Evolutionary conservation across 1,139 yeast genomes (phyloP).

Genomic region (Suhomyces maxii): DNA sequence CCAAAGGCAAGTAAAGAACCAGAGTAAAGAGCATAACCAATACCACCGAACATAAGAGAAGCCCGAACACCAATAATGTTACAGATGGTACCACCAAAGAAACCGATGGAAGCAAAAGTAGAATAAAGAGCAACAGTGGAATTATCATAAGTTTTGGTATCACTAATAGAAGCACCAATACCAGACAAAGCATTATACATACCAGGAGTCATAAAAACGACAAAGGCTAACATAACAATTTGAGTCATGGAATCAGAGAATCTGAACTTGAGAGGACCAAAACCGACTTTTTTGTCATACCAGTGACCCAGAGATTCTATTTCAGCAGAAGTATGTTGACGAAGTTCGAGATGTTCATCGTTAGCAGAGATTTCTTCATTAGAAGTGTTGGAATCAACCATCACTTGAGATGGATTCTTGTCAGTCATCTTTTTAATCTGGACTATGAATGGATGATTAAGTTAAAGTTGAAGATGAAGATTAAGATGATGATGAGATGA

Average conservation of each 20-base stretch:
- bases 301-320: slow-evolving; percentile 37
- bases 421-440: not conserved
- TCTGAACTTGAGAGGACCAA: slow-evolving; percentile 23
- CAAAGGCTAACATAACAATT: slow-evolving; percentile 49
- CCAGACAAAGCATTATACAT: slow-evolving; percentile 60
- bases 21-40: slow-evolving; percentile 57
- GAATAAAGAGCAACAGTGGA: slow-evolving; percentile 57
- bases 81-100: slow-evolving; percentile 60
- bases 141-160: slow-evolving; percentile 46
- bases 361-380: slow-evolving; percentile 6
- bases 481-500: not conserved
- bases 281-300: slow-evolving; percentile 35
- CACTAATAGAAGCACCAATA: slow-evolving; percentile 50
- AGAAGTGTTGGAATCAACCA: slow-evolving; percentile 11
- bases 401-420: slow-evolving; percentile 7
- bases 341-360: slow-evolving; percentile 26
- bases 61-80: slow-evolving; percentile 52
- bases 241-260: slow-evolving; percentile 49
- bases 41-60: slow-evolving; percentile 53
- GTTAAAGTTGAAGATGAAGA: not conserved
- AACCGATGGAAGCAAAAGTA: slow-evolving; percentile 58
- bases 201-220: slow-evolving; percentile 56
- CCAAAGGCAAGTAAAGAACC: slow-evolving; percentile 51
- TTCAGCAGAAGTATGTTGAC: slow-evolving; percentile 29
- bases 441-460: not conserved